Base-by-base conservation (phyloP, 2,329 filamentous ascomycete genomes). In the Thermothelomyces thermophilus region DNA sequence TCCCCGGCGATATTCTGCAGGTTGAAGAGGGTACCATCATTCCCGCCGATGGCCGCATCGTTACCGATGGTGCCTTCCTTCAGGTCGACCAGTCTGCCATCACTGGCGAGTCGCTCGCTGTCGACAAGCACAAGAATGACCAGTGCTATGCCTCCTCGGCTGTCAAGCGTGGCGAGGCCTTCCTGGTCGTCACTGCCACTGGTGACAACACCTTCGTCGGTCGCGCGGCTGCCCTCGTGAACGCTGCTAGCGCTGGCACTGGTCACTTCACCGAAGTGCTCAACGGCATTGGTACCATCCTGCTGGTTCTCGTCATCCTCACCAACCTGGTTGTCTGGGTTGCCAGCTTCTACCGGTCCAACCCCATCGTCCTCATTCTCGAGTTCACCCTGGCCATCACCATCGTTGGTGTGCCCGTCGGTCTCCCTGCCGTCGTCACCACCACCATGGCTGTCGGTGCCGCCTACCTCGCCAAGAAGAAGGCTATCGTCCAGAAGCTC, bases 361-460 rank as follows among this genome's bases (percentile, higher is more conserved):
- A 91, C 70, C 68, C 67, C 51, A 94, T 93, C 56, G 82, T 90
- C 56, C 70, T 71, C 5, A 94, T 95, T 53, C 82, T 95, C 41
- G 77, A 86, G 58, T 93, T 89, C 73, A 93, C 89, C 48, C 77
- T 95, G 39, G 88, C 86, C 58, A 90, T 95, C 62, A 93, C 87
- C 62, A 91, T 95, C 58, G 87, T 94, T 55, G 89, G 89, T 79
- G 89, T 95, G 22, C 89, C 89, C 48, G 89, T 95, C 70, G 89
- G 89, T 83, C 87, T 95, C 58, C 89, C 89, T 53, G 89, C 87
- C 61, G 89, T 95, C 73, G 88, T 94, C 54, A 95, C 90, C 62
- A 95, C 89, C 61, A 95, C 89, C 66, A 93, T 95, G 88, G 89
- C 89, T 67, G 89, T 95, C 67, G 89, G 89, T 73, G 89, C 89